phyloP scores from a whole-genome alignment of 192 early-diverging fungal genomes.

The Dispira simplex region DNA sequence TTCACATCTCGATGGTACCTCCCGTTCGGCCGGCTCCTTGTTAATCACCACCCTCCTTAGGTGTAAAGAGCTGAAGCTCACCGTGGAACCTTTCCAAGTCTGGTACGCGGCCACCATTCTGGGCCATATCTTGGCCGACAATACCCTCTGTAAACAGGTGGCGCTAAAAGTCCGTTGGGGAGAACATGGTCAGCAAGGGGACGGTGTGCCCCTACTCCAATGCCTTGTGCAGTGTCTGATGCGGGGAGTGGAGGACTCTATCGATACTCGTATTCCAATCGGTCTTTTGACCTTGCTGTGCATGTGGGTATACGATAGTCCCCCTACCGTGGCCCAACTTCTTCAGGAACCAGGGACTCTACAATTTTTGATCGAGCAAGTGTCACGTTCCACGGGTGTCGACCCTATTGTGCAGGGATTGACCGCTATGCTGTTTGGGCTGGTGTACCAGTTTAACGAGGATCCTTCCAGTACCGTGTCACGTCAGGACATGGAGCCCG shows the following conservation, averaged over 20 bases:
- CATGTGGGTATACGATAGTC: constrained; percentile 74
- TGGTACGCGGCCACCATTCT: constrained; percentile 86
- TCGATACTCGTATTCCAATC: constrained; percentile 54
- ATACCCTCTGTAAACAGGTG: constrained; percentile 58
- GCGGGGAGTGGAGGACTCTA: constrained; percentile 41
- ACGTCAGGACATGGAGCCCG: constrained; percentile 52
- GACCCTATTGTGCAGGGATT: constrained; percentile 83
- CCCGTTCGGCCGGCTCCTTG: constrained; percentile 76
- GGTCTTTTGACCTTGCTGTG: constrained; percentile 67
- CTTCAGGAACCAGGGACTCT: constrained; percentile 80
- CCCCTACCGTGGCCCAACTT: constrained; percentile 62
- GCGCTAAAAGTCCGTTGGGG: constrained; percentile 59
- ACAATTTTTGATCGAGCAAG: constrained; percentile 83
- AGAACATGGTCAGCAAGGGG: constrained; percentile 56
- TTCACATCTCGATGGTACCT: constrained; percentile 30
- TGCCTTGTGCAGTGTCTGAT: constrained; percentile 64
- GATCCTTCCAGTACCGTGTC: constrained; percentile 60
- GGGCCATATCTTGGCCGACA: constrained; percentile 59
- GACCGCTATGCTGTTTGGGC: constrained; percentile 69
- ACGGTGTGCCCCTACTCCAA: constrained; percentile 77
- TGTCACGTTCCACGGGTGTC: constrained; percentile 63
- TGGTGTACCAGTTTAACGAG: constrained; percentile 81
- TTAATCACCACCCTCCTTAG: constrained; percentile 66
- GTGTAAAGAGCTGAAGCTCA: constrained; percentile 39
- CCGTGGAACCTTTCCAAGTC: constrained; percentile 61